phyloP scores from a whole-genome alignment of 352 stramenopile genomes.

The Hyaloperonospora arabidopsidis region DNA sequence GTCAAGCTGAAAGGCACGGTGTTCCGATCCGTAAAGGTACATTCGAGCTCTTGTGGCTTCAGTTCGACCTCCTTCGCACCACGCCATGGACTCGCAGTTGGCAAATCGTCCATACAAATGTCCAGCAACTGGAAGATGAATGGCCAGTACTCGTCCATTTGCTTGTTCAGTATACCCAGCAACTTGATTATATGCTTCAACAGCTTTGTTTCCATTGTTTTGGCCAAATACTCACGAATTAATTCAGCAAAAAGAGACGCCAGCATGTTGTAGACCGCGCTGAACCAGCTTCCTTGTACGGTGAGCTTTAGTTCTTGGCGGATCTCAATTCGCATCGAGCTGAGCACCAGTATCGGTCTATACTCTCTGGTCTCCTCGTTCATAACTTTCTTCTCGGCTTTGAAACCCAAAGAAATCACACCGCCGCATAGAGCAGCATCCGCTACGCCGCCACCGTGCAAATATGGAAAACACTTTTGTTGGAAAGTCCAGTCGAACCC shows the following conservation, averaged over 20 bases:
- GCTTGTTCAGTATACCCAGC: conserved; percentile 68
- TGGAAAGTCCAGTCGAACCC: conserved; percentile 82
- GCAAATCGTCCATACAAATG: conserved; percentile 72
- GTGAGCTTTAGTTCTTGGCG: conserved; percentile 75
- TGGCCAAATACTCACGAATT: conserved; percentile 78
- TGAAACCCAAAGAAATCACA: conserved; percentile 73
- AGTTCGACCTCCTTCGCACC: conserved; percentile 68
- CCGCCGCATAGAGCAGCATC: conserved; percentile 66
- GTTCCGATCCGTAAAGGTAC: conserved; percentile 38
- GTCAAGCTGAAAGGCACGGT: conserved; percentile 58
- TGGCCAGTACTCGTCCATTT: conserved; percentile 84
- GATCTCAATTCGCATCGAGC: conserved; percentile 81
- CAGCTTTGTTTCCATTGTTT: conserved; percentile 79
- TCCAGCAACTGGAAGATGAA: conserved; percentile 75
- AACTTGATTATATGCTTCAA: conserved; percentile 79
- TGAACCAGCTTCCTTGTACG: conserved; percentile 83
- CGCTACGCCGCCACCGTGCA: conserved; percentile 66
- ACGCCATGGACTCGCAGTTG: conserved; percentile 65
- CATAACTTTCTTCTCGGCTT: conserved; percentile 62
- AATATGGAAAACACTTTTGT: conserved; percentile 81
- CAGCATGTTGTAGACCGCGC: conserved; percentile 75
- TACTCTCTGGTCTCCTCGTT: conserved; percentile 55
- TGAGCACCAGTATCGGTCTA: conserved; percentile 63
- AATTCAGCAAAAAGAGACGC: conserved; percentile 65
- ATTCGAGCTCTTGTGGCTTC: conserved; percentile 62